Conservation (phyloP, 2,329 filamentous ascomycete species). For the Ascomycota sp. region DNA sequence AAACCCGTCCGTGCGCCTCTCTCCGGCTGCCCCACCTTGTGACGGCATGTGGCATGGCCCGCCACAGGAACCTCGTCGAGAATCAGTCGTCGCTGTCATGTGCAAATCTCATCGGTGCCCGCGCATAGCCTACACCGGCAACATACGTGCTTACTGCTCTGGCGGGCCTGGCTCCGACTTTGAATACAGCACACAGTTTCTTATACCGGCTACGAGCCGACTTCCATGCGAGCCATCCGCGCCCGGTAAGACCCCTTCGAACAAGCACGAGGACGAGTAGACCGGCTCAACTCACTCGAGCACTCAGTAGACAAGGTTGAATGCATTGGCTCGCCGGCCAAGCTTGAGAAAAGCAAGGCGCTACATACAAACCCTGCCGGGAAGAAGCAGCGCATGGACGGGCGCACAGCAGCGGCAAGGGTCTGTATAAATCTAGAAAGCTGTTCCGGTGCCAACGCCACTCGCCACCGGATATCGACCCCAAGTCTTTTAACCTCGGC, state of each 20-base stretch:
- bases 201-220: constrained; percentile 96
- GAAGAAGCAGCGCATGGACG: too few species aligned
- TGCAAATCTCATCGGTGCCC: constrained; percentile 97
- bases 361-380: too few species aligned
- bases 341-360: too few species aligned
- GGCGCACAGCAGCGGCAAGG: too few species aligned
- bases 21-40: neutral
- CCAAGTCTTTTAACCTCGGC: too few species aligned
- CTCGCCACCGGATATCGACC: too few species aligned
- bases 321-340: constrained; percentile 56
- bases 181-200: constrained; percentile 97
- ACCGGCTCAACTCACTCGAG: constrained; percentile 86
- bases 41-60: neutral
- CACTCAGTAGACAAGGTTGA: constrained; percentile 98
- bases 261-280: constrained; percentile 84
- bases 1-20: constrained; percentile 61
- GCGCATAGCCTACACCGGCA: constrained; percentile 94
- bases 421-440: too few species aligned
- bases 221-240: constrained; percentile 93
- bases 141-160: constrained; percentile 97
- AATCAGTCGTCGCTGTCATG: constrained; percentile 98
- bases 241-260: constrained; percentile 96
- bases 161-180: constrained; percentile 96
- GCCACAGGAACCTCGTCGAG: constrained; percentile 68
- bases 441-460: too few species aligned